Base-by-base conservation (phyloP, 371 early-diverging fungal species). In the Chytridium lagenaria region DNA sequence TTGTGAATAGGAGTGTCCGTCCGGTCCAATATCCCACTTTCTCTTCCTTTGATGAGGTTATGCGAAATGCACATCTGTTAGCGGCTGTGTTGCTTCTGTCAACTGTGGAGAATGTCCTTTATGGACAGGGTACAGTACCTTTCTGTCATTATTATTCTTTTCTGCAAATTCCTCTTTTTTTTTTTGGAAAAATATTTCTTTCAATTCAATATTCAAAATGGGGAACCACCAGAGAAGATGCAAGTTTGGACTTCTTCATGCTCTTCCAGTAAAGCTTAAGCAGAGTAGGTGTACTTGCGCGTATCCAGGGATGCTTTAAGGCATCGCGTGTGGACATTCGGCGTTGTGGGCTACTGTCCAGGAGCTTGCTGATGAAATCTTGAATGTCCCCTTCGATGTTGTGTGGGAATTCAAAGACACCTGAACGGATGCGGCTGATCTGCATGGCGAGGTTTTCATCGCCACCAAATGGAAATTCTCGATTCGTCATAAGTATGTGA, bases 1-100 rank as follows among this genome's bases (percentile, higher is more conserved):
- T n/a, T n/a, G n/a, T n/a, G n/a, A n/a, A n/a, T n/a, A n/a, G n/a
- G n/a, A n/a, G n/a, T n/a, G n/a, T n/a, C n/a, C n/a, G n/a, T n/a
- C n/a, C n/a, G 68, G 68, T 7, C 39, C 64, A 34, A 74, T 69
- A 50, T 74, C 74, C 74, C 74, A 74, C 57, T 74, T 74, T 19
- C 74, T 15, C 57, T 74, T 73, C 26, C 73, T 66, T 37, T 28
- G 57, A 26, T 5, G 57, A 15, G 5, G 57, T 57, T 57, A 30
- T 15, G 15, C n/a, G 15, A n/a, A 15, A 12, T 12, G n/a, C 12
- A 49, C 12, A n/a, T n/a, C 15, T 15, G 12, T 49, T 49, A 12
- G 50, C 50, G n/a, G n/a, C n/a, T 15, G n/a, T 49, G 12, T 12
- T 15, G 15, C n/a, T n/a, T n/a, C n/a, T n/a, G n/a, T n/a, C n/a